Conservation (phyloP, 352 stramenopile genomes). For the Lagenidium giganteum region DNA sequence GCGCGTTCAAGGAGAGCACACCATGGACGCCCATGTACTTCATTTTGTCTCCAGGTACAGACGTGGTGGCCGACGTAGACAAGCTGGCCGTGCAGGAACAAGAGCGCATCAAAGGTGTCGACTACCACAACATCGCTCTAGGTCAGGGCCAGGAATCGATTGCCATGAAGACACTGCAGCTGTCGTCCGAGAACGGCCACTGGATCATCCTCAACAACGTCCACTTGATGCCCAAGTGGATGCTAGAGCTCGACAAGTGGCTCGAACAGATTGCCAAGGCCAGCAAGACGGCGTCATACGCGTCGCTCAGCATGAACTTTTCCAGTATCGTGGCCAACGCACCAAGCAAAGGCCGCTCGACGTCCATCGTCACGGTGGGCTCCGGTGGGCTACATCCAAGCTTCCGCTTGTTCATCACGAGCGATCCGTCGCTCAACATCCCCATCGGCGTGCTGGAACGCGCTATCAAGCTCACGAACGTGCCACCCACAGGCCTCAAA, state of each 20-base stretch:
- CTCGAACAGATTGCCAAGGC: slow-evolving; percentile 78
- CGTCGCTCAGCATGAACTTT: slow-evolving; percentile 20
- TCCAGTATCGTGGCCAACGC: slow-evolving; percentile 1
- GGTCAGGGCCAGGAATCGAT: slow-evolving; percentile 92
- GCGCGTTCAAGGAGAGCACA: slow-evolving; percentile 90
- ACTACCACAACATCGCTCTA: slow-evolving; percentile 95
- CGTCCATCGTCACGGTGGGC: slow-evolving; percentile 16
- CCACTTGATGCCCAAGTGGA: slow-evolving; percentile 93
- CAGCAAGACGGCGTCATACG: slow-evolving; percentile 46
- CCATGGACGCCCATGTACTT: slow-evolving; percentile 97
- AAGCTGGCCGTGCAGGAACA: slow-evolving; percentile 89
- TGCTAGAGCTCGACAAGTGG: slow-evolving; percentile 90
- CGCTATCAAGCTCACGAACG: slow-evolving; percentile 88
- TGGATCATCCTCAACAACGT: slow-evolving; percentile 96
- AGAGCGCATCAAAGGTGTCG: slow-evolving; percentile 90
- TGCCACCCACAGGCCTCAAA: slow-evolving; percentile 81
- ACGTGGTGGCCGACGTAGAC: slow-evolving; percentile 96
- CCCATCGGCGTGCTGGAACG: slow-evolving; percentile 87
- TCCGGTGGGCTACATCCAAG: slow-evolving; percentile 51
- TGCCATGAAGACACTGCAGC: slow-evolving; percentile 85
- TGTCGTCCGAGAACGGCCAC: slow-evolving; percentile 88
- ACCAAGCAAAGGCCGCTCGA: not conserved
- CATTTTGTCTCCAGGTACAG: slow-evolving; percentile 94
- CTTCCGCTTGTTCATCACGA: slow-evolving; percentile 88
- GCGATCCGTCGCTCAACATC: slow-evolving; percentile 79